Evolutionary conservation across 169 alveolate species (phyloP).

Genomic region (Eimeria sp.): DNA sequence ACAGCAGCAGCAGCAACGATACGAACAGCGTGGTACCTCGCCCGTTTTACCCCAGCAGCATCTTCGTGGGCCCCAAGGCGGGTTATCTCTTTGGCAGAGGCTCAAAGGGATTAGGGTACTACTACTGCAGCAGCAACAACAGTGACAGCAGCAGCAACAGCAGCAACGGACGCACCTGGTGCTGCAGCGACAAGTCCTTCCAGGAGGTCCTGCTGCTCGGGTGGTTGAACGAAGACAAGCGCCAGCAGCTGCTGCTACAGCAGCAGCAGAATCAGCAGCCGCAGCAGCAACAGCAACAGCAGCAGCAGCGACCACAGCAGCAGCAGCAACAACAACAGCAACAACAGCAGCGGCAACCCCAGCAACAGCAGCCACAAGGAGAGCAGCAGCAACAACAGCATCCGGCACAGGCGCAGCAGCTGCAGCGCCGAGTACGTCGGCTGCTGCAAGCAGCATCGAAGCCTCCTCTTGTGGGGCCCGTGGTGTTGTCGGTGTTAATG

Average conservation of each 20-base stretch:
- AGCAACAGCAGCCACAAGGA: slow-evolving; percentile 17
- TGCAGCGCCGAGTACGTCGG: slow-evolving; percentile 68
- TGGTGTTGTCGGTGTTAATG: slow-evolving; percentile 37
- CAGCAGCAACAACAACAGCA: background rate
- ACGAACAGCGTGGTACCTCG: slow-evolving; percentile 56
- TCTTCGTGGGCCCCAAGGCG: slow-evolving; percentile 74
- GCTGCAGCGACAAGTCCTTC: slow-evolving; percentile 51
- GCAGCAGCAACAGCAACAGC: slow-evolving; percentile 39
- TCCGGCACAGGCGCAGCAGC: slow-evolving; percentile 20
- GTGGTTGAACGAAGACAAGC: slow-evolving; percentile 52
- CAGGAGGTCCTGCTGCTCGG: slow-evolving; percentile 70
- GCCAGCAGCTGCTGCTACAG: too few relatives aligned
- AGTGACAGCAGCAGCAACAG: background rate
- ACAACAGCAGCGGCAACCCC: slow-evolving; percentile 20
- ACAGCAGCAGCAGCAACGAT: slow-evolving; percentile 30
- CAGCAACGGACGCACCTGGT: slow-evolving; percentile 22
- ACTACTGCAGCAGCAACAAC: slow-evolving; percentile 41
- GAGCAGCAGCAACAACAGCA: too few relatives aligned
- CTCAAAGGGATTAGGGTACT: slow-evolving; percentile 63
- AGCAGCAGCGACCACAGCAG: background rate
- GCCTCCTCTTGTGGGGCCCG: slow-evolving; percentile 54
- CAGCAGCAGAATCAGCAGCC: too few relatives aligned
- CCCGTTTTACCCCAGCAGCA: slow-evolving; percentile 65
- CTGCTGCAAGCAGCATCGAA: slow-evolving; percentile 71
- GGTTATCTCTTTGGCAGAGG: slow-evolving; percentile 61